A percentile compares a stretch with the other conserved stretches of the same genome.
Conservation (phyloP, 352 stramenopile genomes). For the Phytophthora fragariaefolia region DNA sequence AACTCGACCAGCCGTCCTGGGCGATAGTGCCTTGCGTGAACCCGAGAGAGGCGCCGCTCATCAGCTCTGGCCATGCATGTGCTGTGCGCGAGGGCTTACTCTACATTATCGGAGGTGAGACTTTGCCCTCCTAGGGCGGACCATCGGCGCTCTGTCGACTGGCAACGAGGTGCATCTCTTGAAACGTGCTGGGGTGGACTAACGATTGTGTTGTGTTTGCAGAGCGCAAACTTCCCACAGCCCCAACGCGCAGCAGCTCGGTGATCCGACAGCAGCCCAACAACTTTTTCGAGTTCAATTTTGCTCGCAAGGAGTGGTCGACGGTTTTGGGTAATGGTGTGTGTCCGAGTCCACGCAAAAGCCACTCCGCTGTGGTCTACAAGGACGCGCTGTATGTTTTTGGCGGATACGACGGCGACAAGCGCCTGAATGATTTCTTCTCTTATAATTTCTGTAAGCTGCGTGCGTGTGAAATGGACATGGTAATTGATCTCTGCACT, state of each 20-base stretch:
- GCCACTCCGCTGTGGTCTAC: conserved; percentile 93
- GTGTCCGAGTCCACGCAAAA: conserved; percentile 90
- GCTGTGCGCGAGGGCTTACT: conserved; percentile 91
- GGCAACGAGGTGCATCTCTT: conserved; percentile 11
- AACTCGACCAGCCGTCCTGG: conserved; percentile 60
- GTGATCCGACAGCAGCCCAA: conserved; percentile 63
- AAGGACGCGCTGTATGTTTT: conserved; percentile 95
- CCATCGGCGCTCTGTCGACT: conserved; percentile 18
- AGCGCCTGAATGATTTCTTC: conserved; percentile 95
- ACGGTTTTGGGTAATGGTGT: conserved; percentile 60
- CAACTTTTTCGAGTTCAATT: conserved; percentile 94
- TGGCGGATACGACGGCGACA: conserved; percentile 92
- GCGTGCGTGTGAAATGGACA: neutral
- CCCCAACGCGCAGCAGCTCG: conserved; percentile 25
- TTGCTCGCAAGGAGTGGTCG: conserved; percentile 78
- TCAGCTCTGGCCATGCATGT: conserved; percentile 92
- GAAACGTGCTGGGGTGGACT: neutral
- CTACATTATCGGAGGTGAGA: conserved; percentile 91
- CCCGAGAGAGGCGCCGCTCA: conserved; percentile 76
- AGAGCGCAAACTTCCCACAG: conserved; percentile 32
- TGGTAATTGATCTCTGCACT: conserved; percentile 1
- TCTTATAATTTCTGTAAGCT: conserved; percentile 92
- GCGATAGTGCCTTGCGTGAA: conserved; percentile 79
- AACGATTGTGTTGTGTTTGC: conserved; percentile 4
- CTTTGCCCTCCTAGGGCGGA: conserved; percentile 11